Percentiles rank a stretch among this genome's conserved stretches.
These are phyloP conservation scores for Debaryomyces udenii DNA, from an alignment of 1,139 yeast genomes.

Conservation along the genomic window DNA sequence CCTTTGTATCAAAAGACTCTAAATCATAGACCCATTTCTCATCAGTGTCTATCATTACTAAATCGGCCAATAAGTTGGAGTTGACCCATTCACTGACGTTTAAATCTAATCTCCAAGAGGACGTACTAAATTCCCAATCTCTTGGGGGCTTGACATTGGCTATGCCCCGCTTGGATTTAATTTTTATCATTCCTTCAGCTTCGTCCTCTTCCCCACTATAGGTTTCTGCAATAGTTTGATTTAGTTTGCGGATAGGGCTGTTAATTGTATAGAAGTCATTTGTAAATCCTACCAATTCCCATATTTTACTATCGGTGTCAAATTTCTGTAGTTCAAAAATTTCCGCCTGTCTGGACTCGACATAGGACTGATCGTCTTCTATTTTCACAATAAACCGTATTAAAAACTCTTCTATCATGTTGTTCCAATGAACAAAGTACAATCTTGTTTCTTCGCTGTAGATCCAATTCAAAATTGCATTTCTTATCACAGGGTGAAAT, in stretches of 20 bases:
- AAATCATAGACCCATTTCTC: slow-evolving; percentile 81
- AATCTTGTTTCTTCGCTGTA: slow-evolving; percentile 66
- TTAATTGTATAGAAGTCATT: slow-evolving; percentile 55
- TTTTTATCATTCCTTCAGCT: slow-evolving; percentile 12
- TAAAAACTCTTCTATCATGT: slow-evolving; percentile 46
- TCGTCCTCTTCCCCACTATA: slow-evolving; percentile 22
- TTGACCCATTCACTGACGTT: slow-evolving; percentile 62
- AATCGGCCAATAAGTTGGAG: slow-evolving; percentile 48
- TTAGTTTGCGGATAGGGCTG: slow-evolving; percentile 28
- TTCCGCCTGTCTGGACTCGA: slow-evolving; percentile 49
- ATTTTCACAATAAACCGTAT: slow-evolving; percentile 27
- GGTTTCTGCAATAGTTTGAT: slow-evolving; percentile 13
- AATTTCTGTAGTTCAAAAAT: slow-evolving; percentile 71
- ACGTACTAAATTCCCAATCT: slow-evolving; percentile 55
- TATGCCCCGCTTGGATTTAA: slow-evolving; percentile 22
- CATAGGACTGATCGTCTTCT: slow-evolving; percentile 14
- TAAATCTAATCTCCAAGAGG: slow-evolving; percentile 62
- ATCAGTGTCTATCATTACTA: slow-evolving; percentile 62
- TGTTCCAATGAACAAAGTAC: slow-evolving; percentile 46
- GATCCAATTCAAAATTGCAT: slow-evolving; percentile 43
- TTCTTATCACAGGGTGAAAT: slow-evolving; percentile 60
- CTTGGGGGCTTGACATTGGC: slow-evolving; percentile 54
- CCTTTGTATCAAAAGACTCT: slow-evolving; percentile 19
- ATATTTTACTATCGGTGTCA: slow-evolving; percentile 51
- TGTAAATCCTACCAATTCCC: slow-evolving; percentile 64